Conservation (phyloP, 345 rosid species). For the Triadica sebifera region DNA sequence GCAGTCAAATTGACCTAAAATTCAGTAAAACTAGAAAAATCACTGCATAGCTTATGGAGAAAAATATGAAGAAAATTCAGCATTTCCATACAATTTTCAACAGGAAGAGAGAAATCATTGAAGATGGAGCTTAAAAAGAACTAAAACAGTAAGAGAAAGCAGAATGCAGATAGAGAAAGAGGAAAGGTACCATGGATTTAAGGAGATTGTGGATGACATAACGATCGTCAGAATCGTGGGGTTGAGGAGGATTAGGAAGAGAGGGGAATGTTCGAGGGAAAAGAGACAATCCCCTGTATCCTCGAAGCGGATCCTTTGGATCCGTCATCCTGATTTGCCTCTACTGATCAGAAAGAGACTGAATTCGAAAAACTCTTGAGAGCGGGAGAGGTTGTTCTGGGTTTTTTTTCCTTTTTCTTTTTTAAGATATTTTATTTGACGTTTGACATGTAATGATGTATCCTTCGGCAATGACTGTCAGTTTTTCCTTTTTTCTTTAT, state of each 20-base stretch:
- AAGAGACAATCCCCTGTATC: conserved; percentile 55
- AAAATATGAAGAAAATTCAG: neutral
- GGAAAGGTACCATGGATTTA: conserved; percentile 46
- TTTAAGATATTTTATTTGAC: no score
- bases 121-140: neutral
- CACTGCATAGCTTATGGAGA: neutral
- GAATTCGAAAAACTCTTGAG: neutral
- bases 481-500: no score
- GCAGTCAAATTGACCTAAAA: neutral
- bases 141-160: neutral
- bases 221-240: conserved; percentile 40
- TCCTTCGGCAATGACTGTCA: no score
- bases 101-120: neutral
- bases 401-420: no score
- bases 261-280: conserved; percentile 58
- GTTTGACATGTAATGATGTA: no score
- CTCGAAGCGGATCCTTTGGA: conserved; percentile 51
- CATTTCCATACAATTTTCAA: neutral
- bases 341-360: neutral
- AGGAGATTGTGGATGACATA: conserved; percentile 51
- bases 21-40: neutral
- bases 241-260: conserved; percentile 33
- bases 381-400: neutral
- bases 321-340: conserved; percentile 6
- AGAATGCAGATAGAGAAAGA: neutral